Conservation (phyloP, 176 grass and related monocot species). For the Aegilops umbellulata region DNA sequence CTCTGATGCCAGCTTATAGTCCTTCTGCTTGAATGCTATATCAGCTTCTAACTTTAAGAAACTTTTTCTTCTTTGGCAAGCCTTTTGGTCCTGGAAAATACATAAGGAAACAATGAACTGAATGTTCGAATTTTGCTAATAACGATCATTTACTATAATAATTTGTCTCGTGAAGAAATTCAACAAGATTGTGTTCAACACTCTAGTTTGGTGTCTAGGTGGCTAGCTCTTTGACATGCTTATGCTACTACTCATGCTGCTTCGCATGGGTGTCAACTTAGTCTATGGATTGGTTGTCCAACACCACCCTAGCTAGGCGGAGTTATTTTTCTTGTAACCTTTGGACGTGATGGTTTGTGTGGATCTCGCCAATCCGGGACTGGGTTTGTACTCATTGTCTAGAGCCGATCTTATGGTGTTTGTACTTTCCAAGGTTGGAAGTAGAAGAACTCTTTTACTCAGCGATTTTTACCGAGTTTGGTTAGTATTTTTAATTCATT, state of each 20-base stretch:
- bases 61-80: background rate
- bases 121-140: background rate
- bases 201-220: background rate
- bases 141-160: background rate
- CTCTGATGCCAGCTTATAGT: background rate
- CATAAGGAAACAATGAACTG: background rate
- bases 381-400: too few relatives aligned
- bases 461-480: background rate
- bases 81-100: background rate
- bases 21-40: constrained; percentile 1
- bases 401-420: background rate
- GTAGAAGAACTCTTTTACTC: background rate
- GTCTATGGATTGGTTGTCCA: too few relatives aligned
- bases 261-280: background rate
- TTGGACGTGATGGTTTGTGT: too few relatives aligned
- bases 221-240: background rate
- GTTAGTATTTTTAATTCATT: background rate
- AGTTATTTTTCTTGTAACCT: too few relatives aligned
- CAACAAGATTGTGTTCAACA: background rate
- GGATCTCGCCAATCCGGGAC: too few relatives aligned
- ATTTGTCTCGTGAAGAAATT: background rate
- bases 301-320: too few relatives aligned
- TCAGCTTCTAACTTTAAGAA: constrained; percentile 1
- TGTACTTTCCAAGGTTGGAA: background rate
- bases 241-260: background rate